These are phyloP conservation scores for Mycena haematopus DNA, from an alignment of 768 basidiomycete species.

Conservation along the genomic window DNA sequence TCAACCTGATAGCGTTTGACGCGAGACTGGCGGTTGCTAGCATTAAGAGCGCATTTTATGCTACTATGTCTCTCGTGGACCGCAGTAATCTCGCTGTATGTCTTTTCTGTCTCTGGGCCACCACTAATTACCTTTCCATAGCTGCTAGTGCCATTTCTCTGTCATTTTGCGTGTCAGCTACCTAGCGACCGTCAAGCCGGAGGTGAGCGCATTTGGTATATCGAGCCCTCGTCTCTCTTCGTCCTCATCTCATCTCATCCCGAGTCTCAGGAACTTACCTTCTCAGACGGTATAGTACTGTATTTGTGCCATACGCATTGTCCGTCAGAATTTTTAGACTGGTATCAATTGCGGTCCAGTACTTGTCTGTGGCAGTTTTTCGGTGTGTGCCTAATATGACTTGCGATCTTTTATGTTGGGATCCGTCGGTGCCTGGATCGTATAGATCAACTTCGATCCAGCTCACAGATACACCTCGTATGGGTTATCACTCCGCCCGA, in stretches of 20 bases:
- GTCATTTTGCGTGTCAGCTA: conserved; percentile 10
- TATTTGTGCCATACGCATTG: conserved; percentile 14
- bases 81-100: conserved; percentile 9
- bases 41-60: conserved; percentile 8
- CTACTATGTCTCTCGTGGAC: conserved; percentile 7
- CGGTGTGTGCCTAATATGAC: too few species aligned
- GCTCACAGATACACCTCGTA: too few species aligned
- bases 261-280: background rate
- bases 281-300: conserved; percentile 11
- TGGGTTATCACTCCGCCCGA: too few species aligned
- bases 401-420: too few species aligned
- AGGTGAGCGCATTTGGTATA: conserved; percentile 13
- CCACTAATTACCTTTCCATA: conserved; percentile 1
- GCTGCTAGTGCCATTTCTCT: conserved; percentile 7
- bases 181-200: conserved; percentile 14
- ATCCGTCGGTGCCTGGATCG: too few species aligned
- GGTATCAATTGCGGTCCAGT: too few species aligned
- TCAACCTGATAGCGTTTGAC: conserved; percentile 17
- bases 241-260: conserved; percentile 5
- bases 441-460: too few species aligned
- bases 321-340: background rate
- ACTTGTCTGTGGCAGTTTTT: too few species aligned
- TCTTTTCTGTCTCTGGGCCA: background rate
- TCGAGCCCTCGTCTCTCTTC: background rate
- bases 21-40: conserved; percentile 10